These are phyloP conservation scores for Sungouiella blattae DNA, from an alignment of 805 yeast species.

Conservation along the genomic window DNA sequence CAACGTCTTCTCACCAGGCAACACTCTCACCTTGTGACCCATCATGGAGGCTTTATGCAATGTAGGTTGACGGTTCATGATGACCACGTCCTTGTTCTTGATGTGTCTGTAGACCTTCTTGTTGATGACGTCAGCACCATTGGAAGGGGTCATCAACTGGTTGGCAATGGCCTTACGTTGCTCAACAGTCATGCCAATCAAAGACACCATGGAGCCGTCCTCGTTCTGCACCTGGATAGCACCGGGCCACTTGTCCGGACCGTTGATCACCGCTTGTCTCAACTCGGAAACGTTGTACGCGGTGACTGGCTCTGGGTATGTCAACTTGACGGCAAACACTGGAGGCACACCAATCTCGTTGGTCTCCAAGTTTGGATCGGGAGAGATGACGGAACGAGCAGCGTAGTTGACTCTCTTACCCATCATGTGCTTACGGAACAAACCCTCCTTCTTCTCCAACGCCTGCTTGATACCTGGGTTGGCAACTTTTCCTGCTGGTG, in stretches of 20 bases:
- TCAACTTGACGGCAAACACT: slow-evolving; percentile 90
- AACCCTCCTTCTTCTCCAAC: slow-evolving; percentile 96
- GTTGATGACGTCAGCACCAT: slow-evolving; percentile 61
- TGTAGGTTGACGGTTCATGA: slow-evolving; percentile 99
- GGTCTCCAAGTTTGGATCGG: slow-evolving; percentile 97
- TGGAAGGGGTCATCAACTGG: slow-evolving; percentile 85
- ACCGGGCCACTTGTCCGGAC: slow-evolving; percentile 99
- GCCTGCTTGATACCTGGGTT: slow-evolving; percentile 97
- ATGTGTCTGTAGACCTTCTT: slow-evolving; percentile 95
- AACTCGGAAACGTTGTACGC: slow-evolving; percentile 84
- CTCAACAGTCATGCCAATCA: slow-evolving; percentile 85
- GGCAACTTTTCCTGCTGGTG: slow-evolving; percentile 64
- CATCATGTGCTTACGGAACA: slow-evolving; percentile 99
- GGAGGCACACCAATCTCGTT: slow-evolving; percentile 99
- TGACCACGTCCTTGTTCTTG: slow-evolving; percentile 88
- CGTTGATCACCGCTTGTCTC: slow-evolving; percentile 93
- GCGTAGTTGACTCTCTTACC: slow-evolving; percentile 99
- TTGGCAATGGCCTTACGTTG: slow-evolving; percentile 95
- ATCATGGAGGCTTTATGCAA: slow-evolving; percentile 99
- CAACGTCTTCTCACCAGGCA: slow-evolving; percentile 95
- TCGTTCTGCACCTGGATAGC: slow-evolving; percentile 95
- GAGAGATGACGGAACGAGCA: slow-evolving; percentile 98
- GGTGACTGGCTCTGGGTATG: slow-evolving; percentile 98
- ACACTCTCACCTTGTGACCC: slow-evolving; percentile 97
- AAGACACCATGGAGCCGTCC: slow-evolving; percentile 79